These are phyloP conservation scores for Daedalea quercina DNA, from an alignment of 768 basidiomycete species.

Conservation along the genomic window DNA sequence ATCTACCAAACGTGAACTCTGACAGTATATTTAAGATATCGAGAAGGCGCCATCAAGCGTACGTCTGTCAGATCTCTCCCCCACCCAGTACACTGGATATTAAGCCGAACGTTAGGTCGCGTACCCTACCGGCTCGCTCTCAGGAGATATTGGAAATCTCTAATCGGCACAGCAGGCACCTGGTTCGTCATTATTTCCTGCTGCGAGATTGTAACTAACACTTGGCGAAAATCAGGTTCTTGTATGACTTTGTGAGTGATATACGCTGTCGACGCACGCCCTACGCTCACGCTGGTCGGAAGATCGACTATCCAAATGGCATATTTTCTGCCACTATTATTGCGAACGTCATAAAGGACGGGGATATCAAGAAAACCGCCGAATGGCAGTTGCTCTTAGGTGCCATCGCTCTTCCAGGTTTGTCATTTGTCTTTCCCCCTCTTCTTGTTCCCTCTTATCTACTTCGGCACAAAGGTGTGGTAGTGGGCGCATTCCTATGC, in stretches of 20 bases:
- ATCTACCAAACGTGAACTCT: not conserved
- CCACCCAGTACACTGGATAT: too few species aligned
- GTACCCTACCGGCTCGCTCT: slow-evolving; percentile 59
- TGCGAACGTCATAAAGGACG: slow-evolving; percentile 51
- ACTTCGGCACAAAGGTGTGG: slow-evolving; percentile 23
- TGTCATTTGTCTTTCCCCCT: slow-evolving; percentile 3
- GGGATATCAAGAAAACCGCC: slow-evolving; percentile 51
- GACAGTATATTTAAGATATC: not conserved
- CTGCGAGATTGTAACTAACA: not conserved
- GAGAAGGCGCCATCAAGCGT: not conserved
- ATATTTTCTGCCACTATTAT: slow-evolving; percentile 67
- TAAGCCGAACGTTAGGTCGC: too few species aligned
- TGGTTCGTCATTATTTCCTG: slow-evolving; percentile 37
- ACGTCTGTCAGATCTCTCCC: not conserved
- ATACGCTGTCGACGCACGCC: not conserved
- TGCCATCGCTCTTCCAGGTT: slow-evolving; percentile 55
- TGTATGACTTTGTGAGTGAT: slow-evolving; percentile 55
- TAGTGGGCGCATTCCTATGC: slow-evolving; percentile 33
- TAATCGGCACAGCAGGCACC: slow-evolving; percentile 69
- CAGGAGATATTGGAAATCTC: slow-evolving; percentile 57
- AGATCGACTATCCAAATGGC: slow-evolving; percentile 70
- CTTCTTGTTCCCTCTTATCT: not conserved
- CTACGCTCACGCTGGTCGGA: too few species aligned
- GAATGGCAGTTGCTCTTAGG: slow-evolving; percentile 68
- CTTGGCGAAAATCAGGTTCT: slow-evolving; percentile 42